Base-by-base conservation (phyloP, 2,329 filamentous ascomycete genomes). In the Penicillium sp. region DNA sequence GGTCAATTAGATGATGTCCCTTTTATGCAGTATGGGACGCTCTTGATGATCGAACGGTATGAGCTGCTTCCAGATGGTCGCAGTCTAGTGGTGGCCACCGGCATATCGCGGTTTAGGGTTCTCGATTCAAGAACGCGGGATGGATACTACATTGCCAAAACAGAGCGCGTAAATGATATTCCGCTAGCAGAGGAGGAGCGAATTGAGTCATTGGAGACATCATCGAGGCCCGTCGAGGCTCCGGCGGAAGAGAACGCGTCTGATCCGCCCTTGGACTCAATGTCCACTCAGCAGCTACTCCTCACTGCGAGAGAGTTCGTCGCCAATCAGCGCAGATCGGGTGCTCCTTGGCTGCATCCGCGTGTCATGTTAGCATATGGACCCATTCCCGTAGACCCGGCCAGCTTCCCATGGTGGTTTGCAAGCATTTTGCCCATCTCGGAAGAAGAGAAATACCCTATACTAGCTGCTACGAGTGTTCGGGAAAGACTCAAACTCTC, bases 361-460 rank as follows among this genome's bases (percentile, higher is more conserved):
- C 80, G 85, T 8, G 84, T 91, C 29, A 73, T 91, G 27, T 73
- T 81, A 28, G 83, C 87, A 5, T 93, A 92, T 57, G 90, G 90
- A 11, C 81, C 87, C 50, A 86, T 85, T 16, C 90, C 89, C 0
- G 75, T 80, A 13, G 88, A 95, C 61, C 84, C 89, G 0, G 84
- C 84, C 3, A 68, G 82, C 1, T 93, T 95, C 58, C 88, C 90
- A 0, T 95, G 90, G 79, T 96, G 91, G 91, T 86, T 95, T 58
- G 90, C 87, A 9, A 88, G 83, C 62, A 83, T 93, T 16, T 70
- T 95, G 11, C 89, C 89, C 0, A 83, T 93, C 31, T 79, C 80
- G 12, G 87, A 93, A 22, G 74, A 82, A 25, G 86, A 93, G 61
- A 95, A 92, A 65, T 95, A 95, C 58, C 77, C 80, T 11, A 72